These are phyloP conservation scores for Linnemannia elongata DNA, from an alignment of 192 early-diverging fungal species.

Conservation along the genomic window DNA sequence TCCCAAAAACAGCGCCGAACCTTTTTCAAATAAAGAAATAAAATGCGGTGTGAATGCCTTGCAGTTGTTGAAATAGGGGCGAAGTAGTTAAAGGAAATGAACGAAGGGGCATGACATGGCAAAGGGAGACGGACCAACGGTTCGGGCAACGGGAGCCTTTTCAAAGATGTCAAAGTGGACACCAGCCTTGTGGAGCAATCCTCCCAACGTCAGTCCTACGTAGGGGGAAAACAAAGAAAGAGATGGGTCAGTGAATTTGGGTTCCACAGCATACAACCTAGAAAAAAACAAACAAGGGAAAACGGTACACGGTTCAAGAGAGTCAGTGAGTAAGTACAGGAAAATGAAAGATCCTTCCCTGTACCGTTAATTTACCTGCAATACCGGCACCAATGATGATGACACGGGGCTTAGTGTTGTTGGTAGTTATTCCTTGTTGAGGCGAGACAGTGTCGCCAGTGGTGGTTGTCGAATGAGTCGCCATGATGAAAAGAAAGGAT, in stretches of 20 bases:
- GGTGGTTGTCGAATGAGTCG: neutral
- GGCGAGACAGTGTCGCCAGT: neutral
- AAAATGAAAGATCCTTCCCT: neutral
- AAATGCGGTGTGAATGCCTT: neutral
- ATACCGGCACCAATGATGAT: neutral
- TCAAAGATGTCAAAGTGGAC: slow-evolving; percentile 1
- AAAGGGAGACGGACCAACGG: neutral
- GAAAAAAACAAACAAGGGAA: neutral
- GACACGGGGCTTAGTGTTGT: neutral
- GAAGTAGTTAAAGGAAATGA: neutral
- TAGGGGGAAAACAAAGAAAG: neutral
- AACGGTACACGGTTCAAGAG: neutral
- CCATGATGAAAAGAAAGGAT: neutral
- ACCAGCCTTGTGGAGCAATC: neutral
- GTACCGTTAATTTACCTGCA: neutral
- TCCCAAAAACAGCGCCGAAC: neutral
- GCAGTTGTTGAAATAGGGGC: neutral
- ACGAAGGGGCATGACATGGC: too few species aligned
- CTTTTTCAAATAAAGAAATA: neutral
- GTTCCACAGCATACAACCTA: neutral
- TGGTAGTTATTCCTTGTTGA: neutral
- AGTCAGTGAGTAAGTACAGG: too few species aligned
- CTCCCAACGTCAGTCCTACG: neutral
- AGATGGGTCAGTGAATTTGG: neutral
- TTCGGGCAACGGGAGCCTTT: neutral